phyloP scores from a whole-genome alignment of 768 basidiomycete species.

The Leccinum barrowsii region DNA sequence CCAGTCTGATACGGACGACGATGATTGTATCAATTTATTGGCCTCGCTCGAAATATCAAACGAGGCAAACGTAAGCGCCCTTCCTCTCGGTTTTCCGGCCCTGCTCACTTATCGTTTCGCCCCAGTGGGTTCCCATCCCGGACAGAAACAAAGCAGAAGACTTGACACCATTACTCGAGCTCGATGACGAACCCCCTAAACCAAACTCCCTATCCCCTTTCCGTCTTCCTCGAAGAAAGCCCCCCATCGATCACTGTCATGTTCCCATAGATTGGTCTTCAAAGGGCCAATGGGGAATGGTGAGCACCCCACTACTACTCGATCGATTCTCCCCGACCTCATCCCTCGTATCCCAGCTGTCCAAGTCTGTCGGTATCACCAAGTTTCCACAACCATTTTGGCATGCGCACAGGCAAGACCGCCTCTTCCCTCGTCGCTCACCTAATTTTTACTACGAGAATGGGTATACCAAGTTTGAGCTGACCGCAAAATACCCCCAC shows the following conservation, averaged over 20 bases:
- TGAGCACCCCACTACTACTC: conserved; percentile 5
- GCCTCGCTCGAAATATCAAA: conserved; percentile 31
- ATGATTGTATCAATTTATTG: conserved; percentile 20
- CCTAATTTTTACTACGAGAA: conserved; percentile 24
- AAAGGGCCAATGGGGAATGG: conserved; percentile 20
- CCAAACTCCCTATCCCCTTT: conserved; percentile 3
- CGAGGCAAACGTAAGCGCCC: conserved; percentile 24
- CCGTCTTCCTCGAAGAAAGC: conserved; percentile 13
- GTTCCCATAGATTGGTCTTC: conserved; percentile 18
- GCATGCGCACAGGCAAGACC: conserved; percentile 22
- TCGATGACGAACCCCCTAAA: not conserved
- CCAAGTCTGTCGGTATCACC: conserved; percentile 8
- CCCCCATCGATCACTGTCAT: conserved; percentile 17
- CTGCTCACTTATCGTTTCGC: conserved; percentile 4
- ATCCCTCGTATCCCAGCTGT: conserved; percentile 10
- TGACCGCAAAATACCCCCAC: conserved; percentile 37
- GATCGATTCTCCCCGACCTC: not conserved
- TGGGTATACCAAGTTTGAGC: conserved; percentile 24
- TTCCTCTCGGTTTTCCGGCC: not conserved
- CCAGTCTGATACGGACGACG: conserved; percentile 15
- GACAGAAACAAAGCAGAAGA: conserved; percentile 32
- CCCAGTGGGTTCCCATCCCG: conserved; percentile 27
- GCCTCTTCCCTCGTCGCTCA: conserved; percentile 15
- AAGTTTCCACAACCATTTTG: conserved; percentile 23
- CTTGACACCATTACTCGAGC: conserved; percentile 17